Evolutionary conservation across 345 rosid genomes (phyloP), one percentile per base, ranked within the genome.

Genomic region (Microthlaspi erraticum): DNA sequence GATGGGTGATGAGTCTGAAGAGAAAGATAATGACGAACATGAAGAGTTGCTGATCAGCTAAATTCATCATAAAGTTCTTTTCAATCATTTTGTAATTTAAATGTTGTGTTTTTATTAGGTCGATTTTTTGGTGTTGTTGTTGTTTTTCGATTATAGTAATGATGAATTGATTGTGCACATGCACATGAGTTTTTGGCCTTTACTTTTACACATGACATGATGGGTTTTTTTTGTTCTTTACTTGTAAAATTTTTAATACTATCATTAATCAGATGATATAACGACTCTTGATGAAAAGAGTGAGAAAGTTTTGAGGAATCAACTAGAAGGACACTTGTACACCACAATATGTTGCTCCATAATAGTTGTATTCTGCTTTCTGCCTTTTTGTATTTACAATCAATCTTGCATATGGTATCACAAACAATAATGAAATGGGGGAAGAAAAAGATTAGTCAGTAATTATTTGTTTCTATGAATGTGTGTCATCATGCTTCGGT

Each of bases 1-100:
- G 20, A 45, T 68, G 74, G 70, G 74, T 68, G 70, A 44, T 0
- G 64, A 67, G 23, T 66, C 7, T 74, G 56, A 74, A 42, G 68
- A 67, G 34, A 51, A 42, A 74, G 63, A 74, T 12, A 51, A 23
- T 66, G 78, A 62, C 9, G 78, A 41, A 50, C 45, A 65, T 65
- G 73, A 43, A 19, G 51, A n/a, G 26, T 5, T 66, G 8, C 5
- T 66, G 12, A 7, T 54, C 10, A 75, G 36, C 29, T 75, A 68
- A 44, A 37, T 9, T 3, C 7, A 41, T 3, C 7, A 41, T 26
- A n/a, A 18, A 44, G 20, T 20, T 1, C n/a, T 11, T 4, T 31
- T 12, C 7, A 17, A 26, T 23, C n/a, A 13, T 50, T 51, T 50
- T 8, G 45, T 18, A 60, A 52, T 32, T 32, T 23, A 64, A 64